phyloP scores from a whole-genome alignment of 2,329 filamentous ascomycete genomes.

The Phyllosticta citribraziliensis region DNA sequence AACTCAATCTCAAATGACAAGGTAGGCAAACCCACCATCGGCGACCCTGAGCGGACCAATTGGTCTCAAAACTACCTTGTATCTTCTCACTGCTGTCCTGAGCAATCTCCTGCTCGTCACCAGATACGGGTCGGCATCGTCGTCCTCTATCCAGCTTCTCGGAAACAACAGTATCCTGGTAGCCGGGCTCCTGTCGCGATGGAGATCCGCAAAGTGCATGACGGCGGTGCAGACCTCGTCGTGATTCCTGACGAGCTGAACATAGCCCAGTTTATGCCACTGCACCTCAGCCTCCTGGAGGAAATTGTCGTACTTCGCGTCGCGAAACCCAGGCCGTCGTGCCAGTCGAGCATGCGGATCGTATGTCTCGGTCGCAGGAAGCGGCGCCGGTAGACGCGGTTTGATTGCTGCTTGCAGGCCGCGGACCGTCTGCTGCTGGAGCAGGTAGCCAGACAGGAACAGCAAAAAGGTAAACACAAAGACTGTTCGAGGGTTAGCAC shows the following conservation, averaged over 20 bases:
- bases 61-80: slow-evolving; percentile 35
- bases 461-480: slow-evolving; percentile 69
- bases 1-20: neutral
- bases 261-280: slow-evolving; percentile 38
- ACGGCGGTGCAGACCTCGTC: slow-evolving; percentile 40
- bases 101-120: slow-evolving; percentile 35
- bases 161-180: slow-evolving; percentile 38
- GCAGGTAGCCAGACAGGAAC: slow-evolving; percentile 76
- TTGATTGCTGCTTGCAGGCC: slow-evolving; percentile 66
- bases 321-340: neutral
- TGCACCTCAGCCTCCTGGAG: slow-evolving; percentile 24
- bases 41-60: slow-evolving; percentile 30
- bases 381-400: slow-evolving; percentile 36
- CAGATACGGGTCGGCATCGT: slow-evolving; percentile 32
- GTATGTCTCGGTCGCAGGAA: slow-evolving; percentile 19
- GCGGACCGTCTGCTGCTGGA: slow-evolving; percentile 77
- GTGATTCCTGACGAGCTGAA: slow-evolving; percentile 37
- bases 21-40: slow-evolving; percentile 18
- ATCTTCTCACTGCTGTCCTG: slow-evolving; percentile 35
- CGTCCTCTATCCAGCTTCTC: slow-evolving; percentile 24
- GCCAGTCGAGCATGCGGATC: slow-evolving; percentile 8
- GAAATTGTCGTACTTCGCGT: slow-evolving; percentile 13
- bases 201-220: slow-evolving; percentile 39
- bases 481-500: slow-evolving; percentile 34
- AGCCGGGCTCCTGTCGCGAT: slow-evolving; percentile 36